Percentiles rank a stretch among this genome's conserved stretches.
Conservation (phyloP, 108 stramenopile species). For the Ochromonas danica region DNA sequence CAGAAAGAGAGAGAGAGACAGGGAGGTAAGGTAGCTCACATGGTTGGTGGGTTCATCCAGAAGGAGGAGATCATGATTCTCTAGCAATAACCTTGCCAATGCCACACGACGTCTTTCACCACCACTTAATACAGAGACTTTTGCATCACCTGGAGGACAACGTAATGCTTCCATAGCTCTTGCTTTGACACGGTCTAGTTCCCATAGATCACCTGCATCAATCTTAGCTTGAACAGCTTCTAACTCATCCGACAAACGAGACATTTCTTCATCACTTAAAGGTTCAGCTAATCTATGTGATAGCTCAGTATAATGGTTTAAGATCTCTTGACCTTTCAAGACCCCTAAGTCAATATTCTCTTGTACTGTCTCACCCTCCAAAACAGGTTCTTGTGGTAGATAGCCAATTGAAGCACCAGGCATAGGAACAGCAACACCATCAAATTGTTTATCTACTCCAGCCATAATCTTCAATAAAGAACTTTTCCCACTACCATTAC, state of each 20-base stretch:
- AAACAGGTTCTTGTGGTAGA: slow-evolving; percentile 73
- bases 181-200: slow-evolving; percentile 47
- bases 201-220: slow-evolving; percentile 50
- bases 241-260: slow-evolving; percentile 49
- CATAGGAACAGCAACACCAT: slow-evolving; percentile 72
- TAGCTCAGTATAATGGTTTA: slow-evolving; percentile 72
- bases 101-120: slow-evolving; percentile 98
- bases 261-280: slow-evolving; percentile 2
- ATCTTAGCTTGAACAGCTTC: slow-evolving; percentile 74
- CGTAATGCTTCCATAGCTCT: slow-evolving; percentile 51
- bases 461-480: slow-evolving; percentile 46
- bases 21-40: slow-evolving; percentile 34
- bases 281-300: slow-evolving; percentile 1
- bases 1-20: background rate
- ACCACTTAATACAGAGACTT: slow-evolving; percentile 69
- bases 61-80: slow-evolving; percentile 86
- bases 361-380: slow-evolving; percentile 70
- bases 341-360: slow-evolving; percentile 78
- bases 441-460: slow-evolving; percentile 75
- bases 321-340: slow-evolving; percentile 61
- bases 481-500: slow-evolving; percentile 52
- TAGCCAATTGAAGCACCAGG: slow-evolving; percentile 82
- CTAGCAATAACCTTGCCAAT: slow-evolving; percentile 86
- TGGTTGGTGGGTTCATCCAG: slow-evolving; percentile 94
- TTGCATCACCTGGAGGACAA: slow-evolving; percentile 39